These are phyloP conservation scores for Lactarius trivialis DNA, from an alignment of 768 basidiomycete species.

Conservation along the genomic window DNA sequence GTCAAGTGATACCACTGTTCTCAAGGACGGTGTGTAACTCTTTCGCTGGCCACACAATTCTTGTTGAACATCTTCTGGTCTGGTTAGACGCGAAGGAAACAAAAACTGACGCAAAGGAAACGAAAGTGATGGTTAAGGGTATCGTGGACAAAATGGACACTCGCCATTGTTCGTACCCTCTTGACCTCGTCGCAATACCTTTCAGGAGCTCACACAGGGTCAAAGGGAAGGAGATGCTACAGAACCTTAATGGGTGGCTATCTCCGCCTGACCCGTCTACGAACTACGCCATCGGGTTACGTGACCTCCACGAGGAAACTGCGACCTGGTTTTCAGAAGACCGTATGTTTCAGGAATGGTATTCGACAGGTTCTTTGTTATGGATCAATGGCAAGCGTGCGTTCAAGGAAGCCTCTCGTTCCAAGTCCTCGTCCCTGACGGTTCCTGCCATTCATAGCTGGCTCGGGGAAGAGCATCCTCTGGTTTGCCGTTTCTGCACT, in stretches of 20 bases:
- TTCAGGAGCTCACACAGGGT: background rate
- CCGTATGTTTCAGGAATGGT: background rate
- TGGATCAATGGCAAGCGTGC: no score
- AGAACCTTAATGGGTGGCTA: background rate
- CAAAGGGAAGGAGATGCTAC: background rate
- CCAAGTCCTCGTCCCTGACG: no score
- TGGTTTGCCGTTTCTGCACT: no score
- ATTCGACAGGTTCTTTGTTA: no score
- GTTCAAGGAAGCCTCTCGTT: no score
- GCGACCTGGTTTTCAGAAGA: background rate
- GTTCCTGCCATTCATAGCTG: no score
- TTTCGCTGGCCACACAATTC: background rate
- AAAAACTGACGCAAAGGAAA: background rate
- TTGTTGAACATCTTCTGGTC: no score
- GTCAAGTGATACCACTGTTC: background rate
- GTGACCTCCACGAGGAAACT: background rate
- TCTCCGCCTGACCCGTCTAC: background rate
- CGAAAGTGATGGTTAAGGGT: background rate
- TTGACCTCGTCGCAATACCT: background rate
- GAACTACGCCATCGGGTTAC: no score
- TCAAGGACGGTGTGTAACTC: no score
- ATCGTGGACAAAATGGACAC: background rate
- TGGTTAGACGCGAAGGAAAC: no score
- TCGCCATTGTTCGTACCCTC: background rate
- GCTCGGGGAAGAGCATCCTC: no score